Conservation (phyloP, 2,329 filamentous ascomycete species). For the Amylocarpus encephaloides region DNA sequence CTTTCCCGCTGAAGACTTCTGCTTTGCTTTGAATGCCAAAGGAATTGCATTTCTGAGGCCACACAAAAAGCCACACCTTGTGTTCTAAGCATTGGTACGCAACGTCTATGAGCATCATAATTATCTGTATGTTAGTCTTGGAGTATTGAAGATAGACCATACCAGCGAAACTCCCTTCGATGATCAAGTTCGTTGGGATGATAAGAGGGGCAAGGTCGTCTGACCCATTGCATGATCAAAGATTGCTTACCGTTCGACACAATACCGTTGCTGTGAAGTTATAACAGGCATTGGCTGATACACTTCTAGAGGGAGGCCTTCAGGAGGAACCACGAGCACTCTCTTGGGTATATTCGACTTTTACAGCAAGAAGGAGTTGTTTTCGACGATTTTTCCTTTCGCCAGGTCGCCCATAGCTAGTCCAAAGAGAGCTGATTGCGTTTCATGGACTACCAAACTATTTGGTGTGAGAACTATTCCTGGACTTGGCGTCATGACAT, state of each 20-base stretch:
- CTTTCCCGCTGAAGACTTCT: neutral
- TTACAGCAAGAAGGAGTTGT: conserved; percentile 44
- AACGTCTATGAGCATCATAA: too few relatives aligned
- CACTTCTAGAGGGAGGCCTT: conserved; percentile 41
- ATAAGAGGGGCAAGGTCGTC: too few relatives aligned
- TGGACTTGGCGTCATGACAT: conserved; percentile 49
- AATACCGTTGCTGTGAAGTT: too few relatives aligned
- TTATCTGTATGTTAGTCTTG: too few relatives aligned
- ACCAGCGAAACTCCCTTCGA: too few relatives aligned
- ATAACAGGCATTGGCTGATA: conserved; percentile 3
- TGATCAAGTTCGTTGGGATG: too few relatives aligned
- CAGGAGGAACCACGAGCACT: conserved; percentile 64
- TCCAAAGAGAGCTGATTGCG: conserved; percentile 20
- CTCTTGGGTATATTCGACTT: conserved; percentile 52
- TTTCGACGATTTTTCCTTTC: conserved; percentile 43
- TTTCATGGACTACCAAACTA: conserved; percentile 40
- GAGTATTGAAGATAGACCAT: too few relatives aligned
- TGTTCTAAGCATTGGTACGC: too few relatives aligned
- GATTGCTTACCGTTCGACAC: too few relatives aligned
- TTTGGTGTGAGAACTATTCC: conserved; percentile 45
- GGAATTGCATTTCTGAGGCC: too few relatives aligned
- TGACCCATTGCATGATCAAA: too few relatives aligned
- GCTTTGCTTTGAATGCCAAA: neutral
- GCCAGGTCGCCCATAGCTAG: conserved; percentile 49
- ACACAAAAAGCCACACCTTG: too few relatives aligned